Evolutionary conservation across 306 rosid species (phyloP).

Genomic region (Vicia villosa): DNA sequence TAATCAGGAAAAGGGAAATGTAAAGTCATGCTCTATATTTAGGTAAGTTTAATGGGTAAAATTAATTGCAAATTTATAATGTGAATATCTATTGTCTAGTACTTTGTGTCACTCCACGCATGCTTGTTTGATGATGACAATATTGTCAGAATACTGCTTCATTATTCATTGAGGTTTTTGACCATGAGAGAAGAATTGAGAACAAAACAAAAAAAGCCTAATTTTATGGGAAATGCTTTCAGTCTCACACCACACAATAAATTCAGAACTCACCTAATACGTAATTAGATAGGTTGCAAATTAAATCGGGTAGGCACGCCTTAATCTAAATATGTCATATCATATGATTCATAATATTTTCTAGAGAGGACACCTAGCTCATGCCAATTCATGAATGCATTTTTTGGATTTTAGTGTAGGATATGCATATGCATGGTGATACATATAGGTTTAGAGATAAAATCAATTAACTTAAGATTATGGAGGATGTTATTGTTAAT

Average conservation of each 20-base stretch:
- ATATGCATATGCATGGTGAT: conserved; percentile 22
- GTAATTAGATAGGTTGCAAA: conserved; percentile 25
- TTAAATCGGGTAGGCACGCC: conserved; percentile 30
- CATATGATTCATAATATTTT: conserved; percentile 8
- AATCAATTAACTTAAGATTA: neutral
- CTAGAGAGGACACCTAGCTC: neutral
- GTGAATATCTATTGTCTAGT: conserved; percentile 33
- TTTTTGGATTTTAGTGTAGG: conserved; percentile 47
- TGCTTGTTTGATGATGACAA: conserved; percentile 61
- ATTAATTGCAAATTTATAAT: neutral
- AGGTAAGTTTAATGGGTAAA: conserved; percentile 18
- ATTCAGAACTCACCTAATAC: conserved; percentile 19
- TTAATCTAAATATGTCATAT: conserved; percentile 40
- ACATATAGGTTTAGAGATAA: neutral
- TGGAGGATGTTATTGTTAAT: too few relatives aligned
- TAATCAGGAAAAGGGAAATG: neutral
- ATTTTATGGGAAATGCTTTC: conserved; percentile 46
- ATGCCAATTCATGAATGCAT: conserved; percentile 20
- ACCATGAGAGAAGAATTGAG: conserved; percentile 33
- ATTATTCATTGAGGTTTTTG: conserved; percentile 47
- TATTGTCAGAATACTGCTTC: conserved; percentile 52
- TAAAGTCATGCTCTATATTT: conserved; percentile 18
- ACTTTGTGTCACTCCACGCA: conserved; percentile 53
- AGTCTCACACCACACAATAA: conserved; percentile 40
- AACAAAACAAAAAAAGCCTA: conserved; percentile 39